Evolutionary conservation across 1,139 yeast species (phyloP), one percentile per base, ranked within the genome.

Genomic region (Geotrichum aggregatum): DNA sequence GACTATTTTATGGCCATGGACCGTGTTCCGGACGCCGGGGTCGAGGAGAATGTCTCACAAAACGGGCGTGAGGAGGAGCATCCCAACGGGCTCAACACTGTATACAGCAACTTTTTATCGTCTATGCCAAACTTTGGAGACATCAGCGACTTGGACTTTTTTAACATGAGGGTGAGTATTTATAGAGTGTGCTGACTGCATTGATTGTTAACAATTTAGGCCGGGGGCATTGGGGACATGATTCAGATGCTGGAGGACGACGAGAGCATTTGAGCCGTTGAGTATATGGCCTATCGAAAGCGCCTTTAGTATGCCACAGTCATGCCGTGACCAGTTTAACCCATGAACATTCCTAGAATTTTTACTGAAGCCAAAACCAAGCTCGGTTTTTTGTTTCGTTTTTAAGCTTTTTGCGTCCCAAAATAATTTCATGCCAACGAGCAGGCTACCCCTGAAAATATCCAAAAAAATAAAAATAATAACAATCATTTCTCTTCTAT

Each of bases 91-190:
- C 5, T 24, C 13, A 22, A 30, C 49, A 13, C 56, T 47, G 3
- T 53, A 16, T 31, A 43, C 49, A 47, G 50, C 28, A 33, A 35
- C 34, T 18, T 40, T 50, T 13, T 38, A 46, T 14, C 55, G 46
- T 33, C 31, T 14, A 24, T 53, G 33, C 34, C 53, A 7, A 44
- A 54, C 26, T 38, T 50, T 28, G 57, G 54, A 7, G 57, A 54
- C 18, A 22, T 53, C 26, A 54, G 53, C 26, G 54, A 46, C 30
- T 52, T 52, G 33, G 57, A 54, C 22, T 18, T 55, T 13, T 48
- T 55, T 14, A 34, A 16, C 38, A 34, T 34, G 18, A 5, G 18
- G 18, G 38, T 34, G 11, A 5, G 38, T 34, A n/a, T n/a, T 34
- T 16, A n/a, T 10, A n/a, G 18, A 34, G 11, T 6, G 14, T 34